A percentile compares a stretch with the other conserved stretches of the same genome.
phyloP scores from a whole-genome alignment of 176 grass and related monocot genomes.

The Carex scoparia region DNA sequence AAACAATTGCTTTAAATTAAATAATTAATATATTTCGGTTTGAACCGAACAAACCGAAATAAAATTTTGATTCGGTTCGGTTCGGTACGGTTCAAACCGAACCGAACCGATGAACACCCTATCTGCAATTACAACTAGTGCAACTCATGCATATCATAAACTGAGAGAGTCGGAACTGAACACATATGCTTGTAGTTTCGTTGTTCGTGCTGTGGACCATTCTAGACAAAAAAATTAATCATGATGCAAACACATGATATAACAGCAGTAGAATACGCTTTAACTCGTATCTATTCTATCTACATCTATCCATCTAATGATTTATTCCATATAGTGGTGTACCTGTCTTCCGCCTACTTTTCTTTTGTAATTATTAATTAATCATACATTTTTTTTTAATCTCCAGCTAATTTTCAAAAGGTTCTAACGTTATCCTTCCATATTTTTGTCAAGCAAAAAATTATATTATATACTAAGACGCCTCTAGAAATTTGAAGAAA shows the following conservation, averaged over 20 bases:
- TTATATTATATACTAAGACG: background rate
- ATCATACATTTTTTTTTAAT: background rate
- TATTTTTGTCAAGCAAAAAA: background rate
- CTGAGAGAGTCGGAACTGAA: no score
- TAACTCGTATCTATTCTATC: no score
- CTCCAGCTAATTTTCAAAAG: background rate
- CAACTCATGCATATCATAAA: no score
- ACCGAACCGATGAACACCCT: no score
- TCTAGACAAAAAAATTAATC: background rate
- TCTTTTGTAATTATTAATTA: no score
- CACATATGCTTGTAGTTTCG: background rate
- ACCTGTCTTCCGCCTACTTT: background rate
- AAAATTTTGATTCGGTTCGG: no score
- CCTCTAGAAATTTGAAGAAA: background rate
- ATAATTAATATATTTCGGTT: no score
- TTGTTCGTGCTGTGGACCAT: background rate
- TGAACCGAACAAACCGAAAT: no score
- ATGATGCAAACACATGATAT: background rate
- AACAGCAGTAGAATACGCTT: background rate
- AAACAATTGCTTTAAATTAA: no score
- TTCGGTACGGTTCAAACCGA: no score
- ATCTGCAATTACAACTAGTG: no score
- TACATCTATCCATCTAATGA: background rate
- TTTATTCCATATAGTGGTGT: background rate
- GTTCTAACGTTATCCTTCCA: background rate